Conservation (phyloP, 306 rosid genomes). For the Casuarina equisetifolia region DNA sequence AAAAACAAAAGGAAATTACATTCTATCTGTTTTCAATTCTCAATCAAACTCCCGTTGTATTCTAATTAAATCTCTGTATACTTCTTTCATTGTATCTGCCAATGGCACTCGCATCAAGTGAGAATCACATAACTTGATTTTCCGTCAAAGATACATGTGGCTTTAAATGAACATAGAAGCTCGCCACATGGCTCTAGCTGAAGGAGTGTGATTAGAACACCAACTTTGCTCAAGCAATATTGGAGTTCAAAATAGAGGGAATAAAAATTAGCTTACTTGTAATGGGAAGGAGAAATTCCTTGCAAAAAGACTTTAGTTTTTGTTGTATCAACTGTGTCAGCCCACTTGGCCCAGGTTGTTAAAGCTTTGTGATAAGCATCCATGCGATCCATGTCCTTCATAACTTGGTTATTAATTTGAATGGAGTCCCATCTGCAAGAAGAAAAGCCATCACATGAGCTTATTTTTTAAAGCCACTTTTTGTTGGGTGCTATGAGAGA, state of each 20-base stretch:
- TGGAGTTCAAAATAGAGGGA: background rate
- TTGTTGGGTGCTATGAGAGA: background rate
- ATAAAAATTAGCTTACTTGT: conserved; percentile 41
- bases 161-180: too few relatives aligned
- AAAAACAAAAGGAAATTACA: too few relatives aligned
- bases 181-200: too few relatives aligned
- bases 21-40: too few relatives aligned
- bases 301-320: conserved; percentile 58
- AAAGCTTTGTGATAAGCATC: conserved; percentile 54
- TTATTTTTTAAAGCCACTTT: background rate
- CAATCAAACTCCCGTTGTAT: conserved; percentile 17
- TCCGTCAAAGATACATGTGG: too few relatives aligned
- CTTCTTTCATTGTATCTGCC: background rate
- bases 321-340: conserved; percentile 39
- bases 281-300: conserved; percentile 73
- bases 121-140: too few relatives aligned
- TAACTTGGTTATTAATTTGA: conserved; percentile 41
- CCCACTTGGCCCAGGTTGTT: conserved; percentile 75
- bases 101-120: too few relatives aligned
- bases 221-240: background rate
- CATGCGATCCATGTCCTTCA: conserved; percentile 72
- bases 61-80: background rate
- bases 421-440: conserved; percentile 68
- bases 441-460: background rate
- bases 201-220: too few relatives aligned